Conservation (phyloP, 371 early-diverging fungal species). For the Mucor racemosus region DNA sequence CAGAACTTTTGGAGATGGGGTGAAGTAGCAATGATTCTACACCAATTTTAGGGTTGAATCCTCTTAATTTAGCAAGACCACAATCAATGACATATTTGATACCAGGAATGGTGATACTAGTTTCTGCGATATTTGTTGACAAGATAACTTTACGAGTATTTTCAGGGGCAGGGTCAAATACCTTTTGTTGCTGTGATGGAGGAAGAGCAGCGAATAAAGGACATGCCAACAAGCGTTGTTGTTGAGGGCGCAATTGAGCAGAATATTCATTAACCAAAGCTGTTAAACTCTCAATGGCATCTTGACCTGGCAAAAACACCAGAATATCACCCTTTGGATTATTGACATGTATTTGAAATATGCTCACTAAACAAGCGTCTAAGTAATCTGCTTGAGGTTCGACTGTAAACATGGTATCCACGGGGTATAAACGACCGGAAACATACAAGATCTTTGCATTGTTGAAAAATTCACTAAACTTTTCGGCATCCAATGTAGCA, state of each 20-base stretch:
- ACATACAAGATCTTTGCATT: slow-evolving; percentile 81
- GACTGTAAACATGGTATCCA: slow-evolving; percentile 78
- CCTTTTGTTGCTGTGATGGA: slow-evolving; percentile 88
- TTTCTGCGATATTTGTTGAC: slow-evolving; percentile 98
- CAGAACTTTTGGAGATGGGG: slow-evolving; percentile 93
- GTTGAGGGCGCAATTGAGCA: slow-evolving; percentile 42
- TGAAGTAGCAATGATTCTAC: slow-evolving; percentile 88
- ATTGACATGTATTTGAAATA: slow-evolving; percentile 91
- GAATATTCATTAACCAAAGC: slow-evolving; percentile 77
- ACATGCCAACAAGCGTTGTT: slow-evolving; percentile 58
- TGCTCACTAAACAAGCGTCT: slow-evolving; percentile 85
- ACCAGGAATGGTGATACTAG: slow-evolving; percentile 97
- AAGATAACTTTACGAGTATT: slow-evolving; percentile 92
- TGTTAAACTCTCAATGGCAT: slow-evolving; percentile 90
- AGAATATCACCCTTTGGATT: slow-evolving; percentile 88
- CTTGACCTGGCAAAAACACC: slow-evolving; percentile 91
- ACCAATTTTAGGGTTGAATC: slow-evolving; percentile 93
- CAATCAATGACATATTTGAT: slow-evolving; percentile 98
- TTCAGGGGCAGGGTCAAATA: slow-evolving; percentile 89
- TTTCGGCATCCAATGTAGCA: slow-evolving; percentile 94
- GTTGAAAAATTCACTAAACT: slow-evolving; percentile 90
- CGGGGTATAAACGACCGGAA: slow-evolving; percentile 89
- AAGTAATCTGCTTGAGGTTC: slow-evolving; percentile 89
- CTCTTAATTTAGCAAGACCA: slow-evolving; percentile 97
- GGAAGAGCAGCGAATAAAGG: slow-evolving; percentile 95